Conservation (phyloP, 2,329 filamentous ascomycete genomes). For the Leptographium galeiforme region DNA sequence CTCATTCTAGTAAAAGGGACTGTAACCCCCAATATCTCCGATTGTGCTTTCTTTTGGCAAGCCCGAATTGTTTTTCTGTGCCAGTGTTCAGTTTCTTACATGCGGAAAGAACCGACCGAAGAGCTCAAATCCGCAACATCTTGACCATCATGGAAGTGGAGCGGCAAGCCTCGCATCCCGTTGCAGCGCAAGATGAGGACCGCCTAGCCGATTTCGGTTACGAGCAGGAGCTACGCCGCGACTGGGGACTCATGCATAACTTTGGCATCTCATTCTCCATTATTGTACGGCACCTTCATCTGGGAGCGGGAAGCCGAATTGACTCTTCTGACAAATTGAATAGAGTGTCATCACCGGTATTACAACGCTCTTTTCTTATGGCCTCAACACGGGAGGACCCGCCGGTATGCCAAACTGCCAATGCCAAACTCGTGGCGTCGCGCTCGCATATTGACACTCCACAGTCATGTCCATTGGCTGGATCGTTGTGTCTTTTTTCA, state of each 20-base stretch:
- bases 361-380: constrained; percentile 44
- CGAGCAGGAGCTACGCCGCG: constrained; percentile 42
- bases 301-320: neutral
- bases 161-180: constrained; percentile 13
- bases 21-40: neutral
- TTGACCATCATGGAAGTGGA: constrained; percentile 11
- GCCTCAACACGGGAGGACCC: constrained; percentile 39
- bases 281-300: constrained; percentile 27
- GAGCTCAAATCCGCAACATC: neutral
- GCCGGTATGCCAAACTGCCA: constrained; percentile 13
- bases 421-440: neutral
- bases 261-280: constrained; percentile 50
- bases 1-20: neutral
- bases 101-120: neutral
- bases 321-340: neutral
- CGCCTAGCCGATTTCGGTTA: constrained; percentile 44
- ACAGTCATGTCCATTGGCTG: constrained; percentile 40
- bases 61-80: neutral
- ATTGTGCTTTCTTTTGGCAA: no score
- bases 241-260: constrained; percentile 46
- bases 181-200: constrained; percentile 30
- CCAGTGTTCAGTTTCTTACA: no score
- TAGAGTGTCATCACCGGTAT: constrained; percentile 46
- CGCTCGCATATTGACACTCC: neutral
- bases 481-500: constrained; percentile 42